Evolutionary conservation across 208 protist species (phyloP), one percentile per base, ranked within the genome.

Genomic region (Tetramitus jugosus): DNA sequence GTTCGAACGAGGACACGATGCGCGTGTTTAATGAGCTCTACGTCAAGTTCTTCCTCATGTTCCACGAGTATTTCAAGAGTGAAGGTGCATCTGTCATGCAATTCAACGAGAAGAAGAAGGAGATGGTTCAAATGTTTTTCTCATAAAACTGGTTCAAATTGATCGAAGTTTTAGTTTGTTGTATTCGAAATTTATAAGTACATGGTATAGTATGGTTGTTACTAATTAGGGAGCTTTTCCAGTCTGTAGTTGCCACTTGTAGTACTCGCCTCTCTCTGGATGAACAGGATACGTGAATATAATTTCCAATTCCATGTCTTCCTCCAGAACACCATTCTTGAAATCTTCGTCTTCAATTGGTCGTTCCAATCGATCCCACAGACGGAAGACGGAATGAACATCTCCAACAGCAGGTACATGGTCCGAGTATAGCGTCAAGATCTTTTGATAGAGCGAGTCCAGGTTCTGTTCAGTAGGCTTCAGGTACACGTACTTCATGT

Each of bases 91-190:
- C 26, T 17, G 62, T 69, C 0, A 69, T 69, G 62, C 20, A 69
- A 69, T 69, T 69, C 62, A 69, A 69, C 39, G 49, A 56, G 20
- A 56, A 56, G 20, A 56, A 56, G 49, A 56, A 56, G n/a, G n/a
- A n/a, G n/a, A n/a, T n/a, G n/a, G n/a, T n/a, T n/a, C n/a, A n/a
- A n/a, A n/a, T n/a, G n/a, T n/a, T n/a, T n/a, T n/a, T n/a, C n/a
- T n/a, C n/a, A n/a, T n/a, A n/a, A n/a, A n/a, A n/a, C n/a, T n/a
- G n/a, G n/a, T n/a, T n/a, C n/a, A n/a, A n/a, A n/a, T n/a, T n/a
- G n/a, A n/a, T n/a, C n/a, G n/a, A n/a, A n/a, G n/a, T n/a, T n/a
- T n/a, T n/a, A n/a, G n/a, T n/a, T n/a, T n/a, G n/a, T n/a, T n/a
- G n/a, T n/a, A n/a, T n/a, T n/a, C n/a, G n/a, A n/a, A n/a, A n/a